A percentile compares a stretch with the other conserved stretches of the same genome.
phyloP scores from a whole-genome alignment of 2,329 filamentous ascomycete genomes.

The Diaporthe sp. region DNA sequence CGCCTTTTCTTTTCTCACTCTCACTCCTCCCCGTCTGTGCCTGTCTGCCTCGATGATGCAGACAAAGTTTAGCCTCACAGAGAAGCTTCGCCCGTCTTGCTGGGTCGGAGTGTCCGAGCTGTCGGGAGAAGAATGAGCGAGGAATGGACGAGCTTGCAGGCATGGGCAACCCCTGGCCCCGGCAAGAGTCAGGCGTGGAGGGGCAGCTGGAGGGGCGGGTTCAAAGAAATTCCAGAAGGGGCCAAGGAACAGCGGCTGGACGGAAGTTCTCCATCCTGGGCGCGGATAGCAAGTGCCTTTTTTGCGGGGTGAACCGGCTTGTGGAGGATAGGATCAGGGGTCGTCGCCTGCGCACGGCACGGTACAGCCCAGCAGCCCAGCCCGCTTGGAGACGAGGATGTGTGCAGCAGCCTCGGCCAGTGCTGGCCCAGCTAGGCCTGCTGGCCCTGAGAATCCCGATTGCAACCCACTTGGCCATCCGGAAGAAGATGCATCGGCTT shows the following conservation, averaged over 20 bases:
- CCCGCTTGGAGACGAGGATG: slow-evolving; percentile 5
- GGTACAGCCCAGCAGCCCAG: slow-evolving; percentile 11
- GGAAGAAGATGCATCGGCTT: slow-evolving; percentile 33
- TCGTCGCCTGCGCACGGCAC: slow-evolving; percentile 11
- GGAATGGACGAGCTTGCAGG: background rate
- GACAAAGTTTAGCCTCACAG: background rate
- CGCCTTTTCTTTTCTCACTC: background rate
- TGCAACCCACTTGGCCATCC: slow-evolving; percentile 18
- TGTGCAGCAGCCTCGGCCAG: slow-evolving; percentile 3
- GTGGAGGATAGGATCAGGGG: slow-evolving; percentile 23
- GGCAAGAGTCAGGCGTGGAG: slow-evolving; percentile 32
- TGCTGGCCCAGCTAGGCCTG: slow-evolving; percentile 10
- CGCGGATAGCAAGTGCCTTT: slow-evolving; percentile 30
- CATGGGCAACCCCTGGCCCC: slow-evolving; percentile 31
- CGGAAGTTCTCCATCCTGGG: slow-evolving; percentile 32
- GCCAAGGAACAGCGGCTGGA: slow-evolving; percentile 20
- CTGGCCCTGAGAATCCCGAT: slow-evolving; percentile 39
- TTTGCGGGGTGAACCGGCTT: slow-evolving; percentile 39
- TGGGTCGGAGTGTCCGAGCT: slow-evolving; percentile 22
- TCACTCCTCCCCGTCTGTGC: background rate
- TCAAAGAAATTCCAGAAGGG: slow-evolving; percentile 35
- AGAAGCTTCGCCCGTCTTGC: slow-evolving; percentile 14
- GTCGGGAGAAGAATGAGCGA: slow-evolving; percentile 14
- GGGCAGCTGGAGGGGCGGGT: background rate
- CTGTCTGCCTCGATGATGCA: background rate